phyloP scores from a whole-genome alignment of 805 yeast species.

The Wickerhamomyces kurtzmanii region DNA sequence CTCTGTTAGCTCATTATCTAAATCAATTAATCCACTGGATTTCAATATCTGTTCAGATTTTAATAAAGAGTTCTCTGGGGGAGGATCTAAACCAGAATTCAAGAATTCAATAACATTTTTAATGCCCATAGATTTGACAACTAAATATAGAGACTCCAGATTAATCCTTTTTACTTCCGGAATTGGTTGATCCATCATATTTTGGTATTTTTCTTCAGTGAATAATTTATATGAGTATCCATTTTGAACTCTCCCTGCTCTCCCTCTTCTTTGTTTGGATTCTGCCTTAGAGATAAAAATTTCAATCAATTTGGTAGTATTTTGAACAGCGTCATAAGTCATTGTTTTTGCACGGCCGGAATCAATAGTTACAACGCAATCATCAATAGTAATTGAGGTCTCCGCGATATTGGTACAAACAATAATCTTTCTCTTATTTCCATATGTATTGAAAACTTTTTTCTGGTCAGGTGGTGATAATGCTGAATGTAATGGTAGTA shows the following conservation, averaged over 20 bases:
- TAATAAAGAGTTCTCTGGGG: constrained; percentile 30
- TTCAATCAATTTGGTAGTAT: constrained; percentile 66
- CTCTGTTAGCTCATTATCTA: constrained; percentile 47
- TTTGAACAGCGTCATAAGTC: constrained; percentile 56
- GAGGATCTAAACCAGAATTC: constrained; percentile 74
- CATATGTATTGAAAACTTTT: constrained; percentile 53
- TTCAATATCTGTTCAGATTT: constrained; percentile 37
- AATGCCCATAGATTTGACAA: constrained; percentile 86
- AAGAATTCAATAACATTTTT: constrained; percentile 61
- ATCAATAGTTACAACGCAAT: constrained; percentile 87
- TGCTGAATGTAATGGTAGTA: constrained; percentile 83
- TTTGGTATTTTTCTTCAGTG: constrained; percentile 48
- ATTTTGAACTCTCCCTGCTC: constrained; percentile 90
- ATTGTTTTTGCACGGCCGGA: constrained; percentile 78
- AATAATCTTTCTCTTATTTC: constrained; percentile 64
- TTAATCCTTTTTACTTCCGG: constrained; percentile 88
- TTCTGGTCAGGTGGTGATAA: constrained; percentile 76
- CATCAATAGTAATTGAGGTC: constrained; percentile 94
- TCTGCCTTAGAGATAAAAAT: constrained; percentile 89
- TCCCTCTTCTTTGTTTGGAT: constrained; percentile 84
- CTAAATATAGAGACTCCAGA: constrained; percentile 71
- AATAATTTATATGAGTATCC: constrained; percentile 80
- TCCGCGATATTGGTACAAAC: constrained; percentile 94
- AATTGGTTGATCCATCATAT: constrained; percentile 63
- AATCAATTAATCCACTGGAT: constrained; percentile 64